A percentile compares a stretch with the other conserved stretches of the same genome.
Evolutionary conservation across 768 basidiomycete species (phyloP).

Genomic region (Lactarius evosmus): DNA sequence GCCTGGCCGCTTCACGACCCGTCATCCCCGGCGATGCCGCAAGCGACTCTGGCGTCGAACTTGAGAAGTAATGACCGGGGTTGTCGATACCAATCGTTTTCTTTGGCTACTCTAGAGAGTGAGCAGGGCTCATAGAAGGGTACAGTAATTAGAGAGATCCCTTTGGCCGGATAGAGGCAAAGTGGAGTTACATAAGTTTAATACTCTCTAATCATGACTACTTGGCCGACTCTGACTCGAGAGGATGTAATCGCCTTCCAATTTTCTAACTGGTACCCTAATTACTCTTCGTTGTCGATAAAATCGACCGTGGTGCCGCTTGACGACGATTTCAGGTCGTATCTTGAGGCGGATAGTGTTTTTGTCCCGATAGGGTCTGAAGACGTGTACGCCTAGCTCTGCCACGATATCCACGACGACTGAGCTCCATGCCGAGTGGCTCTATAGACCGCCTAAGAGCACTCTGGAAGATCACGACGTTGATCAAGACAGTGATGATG

Average conservation of each 20-base stretch:
- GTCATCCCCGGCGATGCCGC: conserved; percentile 56
- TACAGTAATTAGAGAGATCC: not conserved
- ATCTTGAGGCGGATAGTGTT: conserved; percentile 82
- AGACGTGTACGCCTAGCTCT: conserved; percentile 52
- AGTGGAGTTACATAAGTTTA: conserved; percentile 1
- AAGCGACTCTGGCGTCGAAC: conserved; percentile 67
- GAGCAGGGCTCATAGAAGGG: conserved; percentile 24
- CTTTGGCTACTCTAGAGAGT: not conserved
- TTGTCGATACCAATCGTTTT: not conserved
- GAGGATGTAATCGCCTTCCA: conserved; percentile 68
- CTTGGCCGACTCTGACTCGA: conserved; percentile 53
- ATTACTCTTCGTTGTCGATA: conserved; percentile 58
- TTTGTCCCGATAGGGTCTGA: conserved; percentile 81
- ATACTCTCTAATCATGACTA: conserved; percentile 7
- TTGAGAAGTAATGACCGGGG: conserved; percentile 35
- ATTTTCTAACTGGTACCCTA: conserved; percentile 83
- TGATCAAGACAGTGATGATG: conserved; percentile 40
- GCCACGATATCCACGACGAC: not conserved
- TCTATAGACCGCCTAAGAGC: conserved; percentile 48
- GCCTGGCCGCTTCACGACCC: conserved; percentile 68
- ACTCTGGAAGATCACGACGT: conserved; percentile 53
- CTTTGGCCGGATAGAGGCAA: not conserved
- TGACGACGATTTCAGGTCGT: conserved; percentile 57
- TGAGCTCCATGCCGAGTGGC: not conserved
- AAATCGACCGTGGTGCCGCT: conserved; percentile 77